phyloP scores from a whole-genome alignment of 345 rosid species.

The Microthlaspi erraticum region DNA sequence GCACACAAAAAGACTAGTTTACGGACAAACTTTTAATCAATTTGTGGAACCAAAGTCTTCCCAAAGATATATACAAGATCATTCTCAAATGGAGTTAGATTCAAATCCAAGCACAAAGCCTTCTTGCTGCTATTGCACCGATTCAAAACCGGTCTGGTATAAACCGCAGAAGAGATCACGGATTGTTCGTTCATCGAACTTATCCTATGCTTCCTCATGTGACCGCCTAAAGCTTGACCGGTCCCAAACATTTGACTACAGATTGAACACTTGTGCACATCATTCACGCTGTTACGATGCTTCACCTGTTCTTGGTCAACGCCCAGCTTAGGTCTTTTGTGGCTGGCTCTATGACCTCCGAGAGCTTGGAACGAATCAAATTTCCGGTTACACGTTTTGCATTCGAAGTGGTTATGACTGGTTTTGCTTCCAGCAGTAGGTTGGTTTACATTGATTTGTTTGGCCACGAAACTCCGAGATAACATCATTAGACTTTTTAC shows the following conservation, averaged over 20 bases:
- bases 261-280: slow-evolving; percentile 57
- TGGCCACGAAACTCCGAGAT: slow-evolving; percentile 44
- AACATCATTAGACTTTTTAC: slow-evolving; percentile 50
- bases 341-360: slow-evolving; percentile 82
- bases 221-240: slow-evolving; percentile 83
- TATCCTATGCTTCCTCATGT: slow-evolving; percentile 66
- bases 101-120: slow-evolving; percentile 59
- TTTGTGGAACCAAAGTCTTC: slow-evolving; percentile 55
- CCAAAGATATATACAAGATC: slow-evolving; percentile 57
- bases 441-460: slow-evolving; percentile 32
- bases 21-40: slow-evolving; percentile 46
- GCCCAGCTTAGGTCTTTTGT: slow-evolving; percentile 55
- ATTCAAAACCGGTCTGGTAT: slow-evolving; percentile 48
- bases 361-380: slow-evolving; percentile 75
- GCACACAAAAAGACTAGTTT: neutral
- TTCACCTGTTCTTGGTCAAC: slow-evolving; percentile 36
- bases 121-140: slow-evolving; percentile 54
- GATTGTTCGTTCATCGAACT: neutral
- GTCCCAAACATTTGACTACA: slow-evolving; percentile 58
- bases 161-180: slow-evolving; percentile 11
- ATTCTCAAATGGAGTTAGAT: slow-evolving; percentile 76
- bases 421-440: slow-evolving; percentile 18
- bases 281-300: slow-evolving; percentile 24
- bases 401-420: slow-evolving; percentile 47
- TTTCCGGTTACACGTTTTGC: slow-evolving; percentile 69